Percentiles rank a stretch among this genome's conserved stretches.
phyloP scores from a whole-genome alignment of 169 alveolate genomes.

The Perkinsus chesapeaki region DNA sequence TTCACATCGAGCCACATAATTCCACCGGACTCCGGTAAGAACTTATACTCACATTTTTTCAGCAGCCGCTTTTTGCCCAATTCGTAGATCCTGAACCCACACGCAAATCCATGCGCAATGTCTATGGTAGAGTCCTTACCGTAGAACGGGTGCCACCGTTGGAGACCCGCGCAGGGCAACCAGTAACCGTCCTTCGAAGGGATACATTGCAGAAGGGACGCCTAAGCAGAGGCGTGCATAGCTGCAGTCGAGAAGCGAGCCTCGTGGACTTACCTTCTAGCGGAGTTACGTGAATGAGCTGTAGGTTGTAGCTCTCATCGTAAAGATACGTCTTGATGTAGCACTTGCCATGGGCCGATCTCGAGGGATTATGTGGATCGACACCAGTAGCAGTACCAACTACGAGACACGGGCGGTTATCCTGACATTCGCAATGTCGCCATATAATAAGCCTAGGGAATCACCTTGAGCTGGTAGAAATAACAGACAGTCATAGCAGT shows the following conservation, averaged over 20 bases:
- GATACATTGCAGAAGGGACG: conserved; percentile 42
- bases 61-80: conserved; percentile 91
- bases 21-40: conserved; percentile 47
- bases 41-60: conserved; percentile 89
- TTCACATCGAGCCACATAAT: conserved; percentile 59
- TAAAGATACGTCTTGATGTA: conserved; percentile 47
- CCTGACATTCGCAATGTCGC: neutral
- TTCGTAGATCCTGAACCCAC: conserved; percentile 85
- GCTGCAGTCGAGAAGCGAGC: neutral
- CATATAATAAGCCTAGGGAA: neutral
- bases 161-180: conserved; percentile 35
- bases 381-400: conserved; percentile 27
- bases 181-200: conserved; percentile 82
- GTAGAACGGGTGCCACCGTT: neutral
- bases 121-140: neutral
- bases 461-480: conserved; percentile 28
- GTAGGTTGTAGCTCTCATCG: conserved; percentile 43
- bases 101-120: conserved; percentile 68
- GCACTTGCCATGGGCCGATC: conserved; percentile 11
- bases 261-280: neutral
- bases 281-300: conserved; percentile 27
- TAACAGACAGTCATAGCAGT: conserved; percentile 31
- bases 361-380: neutral
- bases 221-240: neutral
- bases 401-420: conserved; percentile 24